Conservation (phyloP, 768 basidiomycete species). For the Boletus reticulatus region DNA sequence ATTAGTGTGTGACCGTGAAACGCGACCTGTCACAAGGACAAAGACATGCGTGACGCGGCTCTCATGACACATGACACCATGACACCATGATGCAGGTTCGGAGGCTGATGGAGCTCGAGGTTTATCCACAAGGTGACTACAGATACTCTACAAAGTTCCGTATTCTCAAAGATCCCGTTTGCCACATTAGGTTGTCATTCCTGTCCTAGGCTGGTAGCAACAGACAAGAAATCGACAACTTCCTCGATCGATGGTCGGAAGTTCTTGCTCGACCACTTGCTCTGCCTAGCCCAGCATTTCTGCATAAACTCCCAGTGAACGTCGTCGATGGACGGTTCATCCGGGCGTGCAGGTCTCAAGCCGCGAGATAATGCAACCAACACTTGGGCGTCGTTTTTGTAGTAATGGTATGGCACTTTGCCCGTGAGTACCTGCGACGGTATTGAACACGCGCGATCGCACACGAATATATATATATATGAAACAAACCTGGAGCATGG, state of each 20-base stretch:
- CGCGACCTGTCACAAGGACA: constrained; percentile 17
- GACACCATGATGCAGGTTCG: no score
- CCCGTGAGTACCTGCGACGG: constrained; percentile 26
- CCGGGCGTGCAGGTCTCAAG: constrained; percentile 9
- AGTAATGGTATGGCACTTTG: constrained; percentile 22
- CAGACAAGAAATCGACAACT: constrained; percentile 18
- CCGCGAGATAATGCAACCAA: constrained; percentile 17
- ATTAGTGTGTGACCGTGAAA: constrained; percentile 11
- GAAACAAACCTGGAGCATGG: constrained; percentile 28
- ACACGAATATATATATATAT: no score
- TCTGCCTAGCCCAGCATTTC: constrained; percentile 27
- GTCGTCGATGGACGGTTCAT: background rate
- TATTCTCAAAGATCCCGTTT: no score
- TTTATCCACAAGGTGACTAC: background rate
- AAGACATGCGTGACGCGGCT: background rate
- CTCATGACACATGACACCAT: no score
- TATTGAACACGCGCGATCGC: background rate
- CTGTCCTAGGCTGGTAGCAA: background rate
- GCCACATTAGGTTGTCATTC: background rate
- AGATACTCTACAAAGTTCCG: background rate
- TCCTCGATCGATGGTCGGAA: constrained; percentile 15
- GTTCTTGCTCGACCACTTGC: background rate
- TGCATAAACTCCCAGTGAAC: constrained; percentile 20
- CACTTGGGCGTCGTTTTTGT: constrained; percentile 25
- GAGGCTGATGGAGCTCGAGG: no score